Evolutionary conservation across 257 asterid genomes (phyloP).

Genomic region (Paulownia fortunei): DNA sequence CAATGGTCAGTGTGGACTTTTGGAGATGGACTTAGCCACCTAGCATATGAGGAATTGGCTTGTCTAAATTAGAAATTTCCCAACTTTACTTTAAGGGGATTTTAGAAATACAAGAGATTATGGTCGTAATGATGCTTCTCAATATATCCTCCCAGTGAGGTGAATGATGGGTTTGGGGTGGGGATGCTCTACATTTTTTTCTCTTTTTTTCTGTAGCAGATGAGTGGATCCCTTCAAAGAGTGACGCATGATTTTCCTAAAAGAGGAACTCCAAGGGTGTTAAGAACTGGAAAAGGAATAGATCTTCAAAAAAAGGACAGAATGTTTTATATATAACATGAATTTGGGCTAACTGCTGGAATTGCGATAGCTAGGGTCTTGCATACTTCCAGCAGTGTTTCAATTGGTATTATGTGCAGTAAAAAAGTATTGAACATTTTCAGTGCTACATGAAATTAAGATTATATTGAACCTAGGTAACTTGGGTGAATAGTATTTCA

Average conservation of each 20-base stretch:
- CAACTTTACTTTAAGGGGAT: background rate
- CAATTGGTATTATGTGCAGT: background rate
- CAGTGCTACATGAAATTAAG: background rate
- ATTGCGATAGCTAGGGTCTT: background rate
- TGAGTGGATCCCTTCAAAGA: background rate
- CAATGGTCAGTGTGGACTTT: background rate
- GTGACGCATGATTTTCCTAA: background rate
- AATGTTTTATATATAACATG: background rate
- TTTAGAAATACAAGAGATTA: background rate
- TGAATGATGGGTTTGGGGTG: background rate
- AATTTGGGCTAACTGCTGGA: background rate
- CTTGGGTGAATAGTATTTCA: background rate
- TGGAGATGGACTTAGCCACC: conserved; percentile 1
- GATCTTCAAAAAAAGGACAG: background rate
- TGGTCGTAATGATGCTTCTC: conserved; percentile 7
- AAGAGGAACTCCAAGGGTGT: background rate
- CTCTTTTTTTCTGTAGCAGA: background rate
- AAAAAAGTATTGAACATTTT: background rate
- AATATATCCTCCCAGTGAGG: background rate
- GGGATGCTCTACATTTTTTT: background rate
- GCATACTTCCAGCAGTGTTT: background rate
- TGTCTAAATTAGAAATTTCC: background rate
- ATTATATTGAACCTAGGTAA: background rate
- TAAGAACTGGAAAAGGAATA: background rate
- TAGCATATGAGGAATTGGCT: background rate